A percentile compares a stretch with the other conserved stretches of the same genome.
Evolutionary conservation across 768 basidiomycete genomes (phyloP).

Genomic region (Russula olivacea): DNA sequence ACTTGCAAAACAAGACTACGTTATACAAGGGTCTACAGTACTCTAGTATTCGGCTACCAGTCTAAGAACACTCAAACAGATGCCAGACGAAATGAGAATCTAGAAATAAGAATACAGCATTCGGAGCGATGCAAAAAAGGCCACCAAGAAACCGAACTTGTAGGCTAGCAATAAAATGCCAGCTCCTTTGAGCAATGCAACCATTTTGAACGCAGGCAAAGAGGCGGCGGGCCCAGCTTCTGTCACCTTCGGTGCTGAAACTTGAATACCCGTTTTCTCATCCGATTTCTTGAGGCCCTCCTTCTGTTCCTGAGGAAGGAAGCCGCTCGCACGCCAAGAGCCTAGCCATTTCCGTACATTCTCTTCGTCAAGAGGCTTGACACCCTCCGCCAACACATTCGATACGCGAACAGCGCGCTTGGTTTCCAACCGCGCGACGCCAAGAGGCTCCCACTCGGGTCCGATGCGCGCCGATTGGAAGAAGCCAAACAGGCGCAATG

Average conservation of each 20-base stretch:
- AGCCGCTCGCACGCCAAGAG: constrained; percentile 20
- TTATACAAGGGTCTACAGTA: too few relatives aligned
- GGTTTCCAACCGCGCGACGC: constrained; percentile 25
- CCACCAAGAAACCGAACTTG: constrained; percentile 11
- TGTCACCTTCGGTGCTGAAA: background rate
- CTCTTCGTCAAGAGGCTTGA: constrained; percentile 15
- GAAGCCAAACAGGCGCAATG: constrained; percentile 21
- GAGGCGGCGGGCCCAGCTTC: background rate
- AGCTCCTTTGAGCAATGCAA: background rate
- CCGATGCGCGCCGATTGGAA: constrained; percentile 21
- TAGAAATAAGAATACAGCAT: constrained; percentile 9
- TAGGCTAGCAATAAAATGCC: constrained; percentile 4
- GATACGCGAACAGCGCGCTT: constrained; percentile 21
- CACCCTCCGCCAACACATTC: constrained; percentile 15
- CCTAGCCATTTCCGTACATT: constrained; percentile 20
- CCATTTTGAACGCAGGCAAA: background rate
- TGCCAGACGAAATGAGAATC: background rate
- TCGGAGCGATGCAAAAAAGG: background rate
- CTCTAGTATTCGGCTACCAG: too few relatives aligned
- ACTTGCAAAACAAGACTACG: too few relatives aligned
- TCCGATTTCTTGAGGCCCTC: background rate
- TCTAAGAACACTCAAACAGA: background rate
- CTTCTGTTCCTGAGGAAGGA: constrained; percentile 13
- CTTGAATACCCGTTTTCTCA: background rate
- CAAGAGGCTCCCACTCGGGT: constrained; percentile 27